A percentile compares a stretch with the other conserved stretches of the same genome.
Conservation (phyloP, 1,284 basidiomycete species). For the Fomitiporia mediterranea region DNA sequence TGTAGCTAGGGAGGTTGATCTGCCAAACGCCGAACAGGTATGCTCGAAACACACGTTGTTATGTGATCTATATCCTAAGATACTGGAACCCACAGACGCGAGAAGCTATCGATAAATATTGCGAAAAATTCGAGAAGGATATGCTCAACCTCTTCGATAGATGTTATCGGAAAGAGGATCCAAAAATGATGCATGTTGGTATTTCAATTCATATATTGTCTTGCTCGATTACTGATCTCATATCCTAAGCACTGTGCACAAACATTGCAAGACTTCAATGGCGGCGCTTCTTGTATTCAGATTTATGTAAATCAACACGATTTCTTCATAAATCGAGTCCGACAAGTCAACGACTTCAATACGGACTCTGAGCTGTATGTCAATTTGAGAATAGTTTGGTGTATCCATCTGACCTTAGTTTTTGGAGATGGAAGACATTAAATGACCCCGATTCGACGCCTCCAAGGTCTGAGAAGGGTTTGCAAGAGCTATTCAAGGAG, state of each 20-base stretch:
- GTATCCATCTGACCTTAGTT: slow-evolving; percentile 15
- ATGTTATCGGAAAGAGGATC: slow-evolving; percentile 94
- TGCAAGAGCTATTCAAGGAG: slow-evolving; percentile 80
- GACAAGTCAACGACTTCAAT: slow-evolving; percentile 53
- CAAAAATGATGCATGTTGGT: slow-evolving; percentile 97
- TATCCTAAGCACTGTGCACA: slow-evolving; percentile 85
- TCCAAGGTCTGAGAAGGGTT: slow-evolving; percentile 77
- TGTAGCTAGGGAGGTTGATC: slow-evolving; percentile 89
- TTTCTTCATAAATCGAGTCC: slow-evolving; percentile 92
- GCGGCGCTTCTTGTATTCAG: slow-evolving; percentile 93
- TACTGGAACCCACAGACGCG: slow-evolving; percentile 47
- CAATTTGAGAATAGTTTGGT: slow-evolving; percentile 9
- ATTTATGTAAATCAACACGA: slow-evolving; percentile 99
- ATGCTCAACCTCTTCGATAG: slow-evolving; percentile 95
- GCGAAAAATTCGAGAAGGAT: slow-evolving; percentile 98
- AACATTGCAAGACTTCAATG: slow-evolving; percentile 96
- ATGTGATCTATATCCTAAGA: background rate
- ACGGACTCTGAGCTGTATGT: slow-evolving; percentile 57
- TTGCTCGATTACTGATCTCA: background rate
- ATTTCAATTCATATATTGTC: background rate
- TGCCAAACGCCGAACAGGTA: slow-evolving; percentile 77
- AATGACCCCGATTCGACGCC: slow-evolving; percentile 77
- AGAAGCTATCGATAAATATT: slow-evolving; percentile 91
- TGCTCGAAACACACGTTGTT: slow-evolving; percentile 20
- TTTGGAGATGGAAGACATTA: slow-evolving; percentile 73